Percentiles rank a stretch among this genome's conserved stretches.
Conservation (phyloP, 2,329 filamentous ascomycete species). For the Neospermospora avenae region DNA sequence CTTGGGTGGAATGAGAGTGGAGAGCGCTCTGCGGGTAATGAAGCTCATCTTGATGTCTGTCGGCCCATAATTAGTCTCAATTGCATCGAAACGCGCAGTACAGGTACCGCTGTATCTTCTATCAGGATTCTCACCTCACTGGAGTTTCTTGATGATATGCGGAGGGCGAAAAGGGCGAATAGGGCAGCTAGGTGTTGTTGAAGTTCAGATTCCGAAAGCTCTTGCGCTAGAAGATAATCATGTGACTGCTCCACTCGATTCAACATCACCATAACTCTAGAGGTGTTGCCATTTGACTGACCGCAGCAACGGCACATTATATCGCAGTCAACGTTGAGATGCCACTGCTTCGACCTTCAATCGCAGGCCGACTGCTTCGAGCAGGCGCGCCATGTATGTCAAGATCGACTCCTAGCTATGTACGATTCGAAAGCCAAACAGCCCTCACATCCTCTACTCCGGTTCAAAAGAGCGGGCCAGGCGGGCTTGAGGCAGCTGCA, state of each 20-base stretch:
- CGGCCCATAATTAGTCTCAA: conserved; percentile 33
- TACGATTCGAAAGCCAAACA: conserved; percentile 52
- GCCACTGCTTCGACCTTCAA: conserved; percentile 62
- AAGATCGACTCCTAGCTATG: conserved; percentile 41
- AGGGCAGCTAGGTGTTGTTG: conserved; percentile 19
- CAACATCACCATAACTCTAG: neutral
- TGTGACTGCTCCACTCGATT: neutral
- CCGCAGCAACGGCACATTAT: neutral
- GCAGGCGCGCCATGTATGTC: conserved; percentile 40
- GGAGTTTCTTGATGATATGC: conserved; percentile 30
- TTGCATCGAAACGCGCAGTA: conserved; percentile 8
- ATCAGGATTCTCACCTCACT: conserved; percentile 28
- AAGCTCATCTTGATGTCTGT: conserved; percentile 76
- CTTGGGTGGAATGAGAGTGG: conserved; percentile 99
- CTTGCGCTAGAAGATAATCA: conserved; percentile 1
- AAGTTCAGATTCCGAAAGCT: conserved; percentile 18
- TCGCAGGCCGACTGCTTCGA: conserved; percentile 51
- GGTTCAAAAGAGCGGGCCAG: conserved; percentile 19
- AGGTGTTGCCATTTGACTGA: neutral
- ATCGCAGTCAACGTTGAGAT: conserved; percentile 43
- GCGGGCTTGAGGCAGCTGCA: conserved; percentile 16
- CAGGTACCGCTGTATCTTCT: neutral
- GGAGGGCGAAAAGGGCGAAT: conserved; percentile 20
- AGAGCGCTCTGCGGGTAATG: conserved; percentile 85
- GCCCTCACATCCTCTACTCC: conserved; percentile 38